Percentiles rank a stretch among this genome's conserved stretches.
Conservation (phyloP, 2,329 filamentous ascomycete species). For the Botrytis tulipae region DNA sequence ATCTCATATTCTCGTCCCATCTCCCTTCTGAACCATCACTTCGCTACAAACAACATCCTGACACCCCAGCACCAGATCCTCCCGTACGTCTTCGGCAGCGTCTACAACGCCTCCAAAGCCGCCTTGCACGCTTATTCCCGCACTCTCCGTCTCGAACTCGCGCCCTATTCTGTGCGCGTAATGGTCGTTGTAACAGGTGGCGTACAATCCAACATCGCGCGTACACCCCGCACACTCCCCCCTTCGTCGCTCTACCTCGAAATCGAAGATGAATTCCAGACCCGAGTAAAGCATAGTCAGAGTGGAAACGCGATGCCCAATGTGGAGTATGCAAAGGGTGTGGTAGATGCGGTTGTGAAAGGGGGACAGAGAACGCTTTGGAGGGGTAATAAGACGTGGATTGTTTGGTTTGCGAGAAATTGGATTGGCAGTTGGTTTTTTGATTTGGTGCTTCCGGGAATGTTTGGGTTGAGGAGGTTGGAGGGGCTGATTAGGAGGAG, state of each 20-base stretch:
- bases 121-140: slow-evolving; percentile 45
- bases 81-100: slow-evolving; percentile 77
- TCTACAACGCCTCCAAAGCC: slow-evolving; percentile 92
- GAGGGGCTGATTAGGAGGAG: slow-evolving; percentile 19
- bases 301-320: slow-evolving; percentile 29
- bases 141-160: slow-evolving; percentile 35
- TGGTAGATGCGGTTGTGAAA: slow-evolving; percentile 31
- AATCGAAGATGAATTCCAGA: slow-evolving; percentile 27
- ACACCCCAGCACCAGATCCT: slow-evolving; percentile 54
- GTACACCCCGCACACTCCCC: slow-evolving; percentile 24
- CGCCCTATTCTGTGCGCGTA: slow-evolving; percentile 33
- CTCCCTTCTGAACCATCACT: too few relatives aligned
- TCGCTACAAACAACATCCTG: background rate
- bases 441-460: slow-evolving; percentile 32
- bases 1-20: background rate
- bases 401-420: slow-evolving; percentile 29
- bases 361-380: slow-evolving; percentile 28
- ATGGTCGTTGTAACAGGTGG: slow-evolving; percentile 34
- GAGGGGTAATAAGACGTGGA: slow-evolving; percentile 29
- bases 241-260: slow-evolving; percentile 30
- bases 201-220: slow-evolving; percentile 29
- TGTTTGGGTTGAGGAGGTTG: slow-evolving; percentile 32
- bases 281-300: slow-evolving; percentile 32
- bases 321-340: slow-evolving; percentile 31
- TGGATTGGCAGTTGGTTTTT: slow-evolving; percentile 32